Conservation (phyloP, 495 filamentous ascomycete species). For the Neurospora tetraspora region DNA sequence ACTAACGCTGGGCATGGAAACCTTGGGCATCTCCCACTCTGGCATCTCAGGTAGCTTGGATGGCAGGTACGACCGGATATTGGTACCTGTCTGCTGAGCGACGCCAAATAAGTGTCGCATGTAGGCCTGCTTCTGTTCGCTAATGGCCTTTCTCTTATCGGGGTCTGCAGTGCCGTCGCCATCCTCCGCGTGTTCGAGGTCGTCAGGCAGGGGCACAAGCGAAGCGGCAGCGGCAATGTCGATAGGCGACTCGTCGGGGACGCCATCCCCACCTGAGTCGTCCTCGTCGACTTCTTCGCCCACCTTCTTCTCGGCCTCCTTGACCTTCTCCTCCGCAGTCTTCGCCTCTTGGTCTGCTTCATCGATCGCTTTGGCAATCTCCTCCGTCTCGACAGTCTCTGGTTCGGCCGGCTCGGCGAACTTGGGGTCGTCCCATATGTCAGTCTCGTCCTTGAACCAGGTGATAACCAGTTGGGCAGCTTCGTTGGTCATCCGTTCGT, state of each 20-base stretch:
- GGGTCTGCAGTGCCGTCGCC: conserved; percentile 5
- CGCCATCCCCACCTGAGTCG: neutral
- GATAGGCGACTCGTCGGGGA: conserved; percentile 35
- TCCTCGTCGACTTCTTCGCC: conserved; percentile 9
- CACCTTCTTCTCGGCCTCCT: neutral
- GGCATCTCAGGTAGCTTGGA: conserved; percentile 30
- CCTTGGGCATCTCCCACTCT: conserved; percentile 14
- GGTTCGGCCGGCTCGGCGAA: conserved; percentile 23
- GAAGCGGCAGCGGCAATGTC: conserved; percentile 38
- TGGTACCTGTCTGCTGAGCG: conserved; percentile 33
- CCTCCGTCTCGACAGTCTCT: conserved; percentile 25
- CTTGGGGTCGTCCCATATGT: conserved; percentile 31
- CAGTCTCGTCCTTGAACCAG: conserved; percentile 42
- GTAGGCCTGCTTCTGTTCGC: conserved; percentile 28
- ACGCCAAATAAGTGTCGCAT: conserved; percentile 36
- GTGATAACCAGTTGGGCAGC: conserved; percentile 48
- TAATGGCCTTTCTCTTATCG: conserved; percentile 4
- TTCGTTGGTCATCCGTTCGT: conserved; percentile 55
- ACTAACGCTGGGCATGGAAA: conserved; percentile 15
- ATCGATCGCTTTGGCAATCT: conserved; percentile 28
- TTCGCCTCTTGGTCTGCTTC: conserved; percentile 13
- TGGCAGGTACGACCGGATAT: conserved; percentile 30
- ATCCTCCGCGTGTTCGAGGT: conserved; percentile 14
- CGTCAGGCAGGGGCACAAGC: conserved; percentile 32
- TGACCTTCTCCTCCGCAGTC: conserved; percentile 1